Conservation (phyloP, 2,329 filamentous ascomycete species). For the Botrytis byssoidea region DNA sequence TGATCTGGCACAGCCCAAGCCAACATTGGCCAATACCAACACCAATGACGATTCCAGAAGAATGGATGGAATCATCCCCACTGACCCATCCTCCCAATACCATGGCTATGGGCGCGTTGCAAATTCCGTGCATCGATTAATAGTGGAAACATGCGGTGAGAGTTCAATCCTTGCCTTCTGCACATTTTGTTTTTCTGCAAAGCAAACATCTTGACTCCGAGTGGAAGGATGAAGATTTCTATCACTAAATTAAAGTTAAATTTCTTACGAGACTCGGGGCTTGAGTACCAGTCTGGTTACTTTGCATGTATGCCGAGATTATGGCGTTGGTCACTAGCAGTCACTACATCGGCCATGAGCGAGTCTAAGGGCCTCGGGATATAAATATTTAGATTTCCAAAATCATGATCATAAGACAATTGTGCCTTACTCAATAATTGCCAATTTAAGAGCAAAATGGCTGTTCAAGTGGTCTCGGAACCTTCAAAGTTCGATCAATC, state of each 20-base stretch:
- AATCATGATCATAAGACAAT: too few relatives aligned
- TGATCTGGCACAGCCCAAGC: not conserved
- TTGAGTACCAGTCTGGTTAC: not conserved
- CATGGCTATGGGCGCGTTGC: not conserved
- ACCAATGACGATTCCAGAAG: not conserved
- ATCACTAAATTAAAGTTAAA: not conserved
- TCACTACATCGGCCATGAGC: not conserved
- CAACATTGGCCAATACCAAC: not conserved
- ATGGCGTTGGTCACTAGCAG: too few relatives aligned
- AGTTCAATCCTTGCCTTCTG: not conserved
- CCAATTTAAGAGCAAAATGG: not conserved
- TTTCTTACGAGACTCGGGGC: not conserved
- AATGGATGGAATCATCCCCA: not conserved
- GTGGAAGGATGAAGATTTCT: not conserved
- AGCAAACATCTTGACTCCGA: not conserved
- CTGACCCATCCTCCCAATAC: not conserved
- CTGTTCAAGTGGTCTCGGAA: not conserved
- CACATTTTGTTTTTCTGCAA: not conserved
- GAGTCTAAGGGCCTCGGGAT: not conserved
- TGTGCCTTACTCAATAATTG: not conserved
- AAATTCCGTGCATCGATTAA: not conserved
- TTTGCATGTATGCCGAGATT: not conserved
- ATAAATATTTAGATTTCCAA: not conserved
- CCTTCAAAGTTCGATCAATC: not conserved
- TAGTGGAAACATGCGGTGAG: not conserved